Percentiles rank a stretch among this genome's conserved stretches.
Conservation (phyloP, 441 rosid species). For the Gossypium schwendimanii region DNA sequence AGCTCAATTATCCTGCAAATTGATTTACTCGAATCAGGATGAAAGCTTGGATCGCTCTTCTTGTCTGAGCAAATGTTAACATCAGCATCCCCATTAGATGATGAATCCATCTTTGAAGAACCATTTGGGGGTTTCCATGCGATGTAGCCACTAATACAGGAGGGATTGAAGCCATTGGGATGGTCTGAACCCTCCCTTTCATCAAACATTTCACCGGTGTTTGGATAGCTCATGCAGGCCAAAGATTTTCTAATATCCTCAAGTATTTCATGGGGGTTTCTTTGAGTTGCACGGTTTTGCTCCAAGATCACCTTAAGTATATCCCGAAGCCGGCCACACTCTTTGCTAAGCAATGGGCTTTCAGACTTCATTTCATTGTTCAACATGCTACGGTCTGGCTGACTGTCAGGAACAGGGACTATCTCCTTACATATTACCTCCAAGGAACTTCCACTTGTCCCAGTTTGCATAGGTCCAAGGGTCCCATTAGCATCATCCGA, state of each 20-base stretch:
- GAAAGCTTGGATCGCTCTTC: conserved; percentile 15
- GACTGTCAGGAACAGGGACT: conserved; percentile 23
- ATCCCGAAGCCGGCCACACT: conserved; percentile 50
- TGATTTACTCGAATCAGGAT: conserved; percentile 43
- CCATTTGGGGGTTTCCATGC: conserved; percentile 30
- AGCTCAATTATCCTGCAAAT: conserved; percentile 53
- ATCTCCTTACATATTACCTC: conserved; percentile 24
- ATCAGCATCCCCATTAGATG: conserved; percentile 17
- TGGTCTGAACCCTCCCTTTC: conserved; percentile 13
- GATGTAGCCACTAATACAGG: conserved; percentile 22
- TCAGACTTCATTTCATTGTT: conserved; percentile 26
- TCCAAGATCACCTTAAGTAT: conserved; percentile 44
- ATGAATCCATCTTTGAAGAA: conserved; percentile 18
- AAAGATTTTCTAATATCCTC: conserved; percentile 60
- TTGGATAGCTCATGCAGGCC: conserved; percentile 27
- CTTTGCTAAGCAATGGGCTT: conserved; percentile 12
- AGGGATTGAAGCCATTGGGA: conserved; percentile 10
- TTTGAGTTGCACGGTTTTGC: conserved; percentile 35
- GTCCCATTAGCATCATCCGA: conserved; percentile 25
- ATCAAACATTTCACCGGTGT: conserved; percentile 12
- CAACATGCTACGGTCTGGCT: conserved; percentile 19
- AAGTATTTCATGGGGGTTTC: conserved; percentile 42
- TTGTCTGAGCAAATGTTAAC: conserved; percentile 15
- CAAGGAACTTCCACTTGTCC: conserved; percentile 22
- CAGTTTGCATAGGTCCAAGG: conserved; percentile 15